Base-by-base conservation (phyloP, 2,329 filamentous ascomycete species). In the Aspergillus bombycis region DNA sequence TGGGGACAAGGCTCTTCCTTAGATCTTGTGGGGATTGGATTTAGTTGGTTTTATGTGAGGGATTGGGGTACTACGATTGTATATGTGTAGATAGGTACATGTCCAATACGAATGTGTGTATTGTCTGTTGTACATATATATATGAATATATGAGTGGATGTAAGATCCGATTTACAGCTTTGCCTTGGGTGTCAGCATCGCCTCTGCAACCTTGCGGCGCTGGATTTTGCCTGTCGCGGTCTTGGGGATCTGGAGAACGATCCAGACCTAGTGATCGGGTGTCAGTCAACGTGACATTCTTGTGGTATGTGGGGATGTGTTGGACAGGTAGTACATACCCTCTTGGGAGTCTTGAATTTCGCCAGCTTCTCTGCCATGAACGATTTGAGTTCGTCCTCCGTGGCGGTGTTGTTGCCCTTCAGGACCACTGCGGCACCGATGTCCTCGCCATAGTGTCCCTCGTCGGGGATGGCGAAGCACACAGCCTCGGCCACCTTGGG, bases 211-310 rank as follows among this genome's bases (percentile, higher is more conserved):
- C 72, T 94, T 92, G 66, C 91, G 86, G 65, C 92, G 83, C 80
- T 96, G 92, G 63, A 96, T 91, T 83, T 96, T 96, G 61, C 92
- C 92, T 7, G 92, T 96, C n/a, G 92, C 92, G 4, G 93, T 94
- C 85, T 96, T 96, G 66, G 92, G 92, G 88, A 96, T 96, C 68
- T 89, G 81, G 62, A 92, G 86, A 41, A 92, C 92, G 71, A 95
- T 93, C 82, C 91, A 95, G 41, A 94, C 82, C 89, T 91, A 21
- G 46, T 34, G 19, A n/a, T 58, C 21, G 1, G 32, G 36, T 43
- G 38, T 54, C 11, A 61, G 30, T 45, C 34, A 19, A 62, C 32
- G 38, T 26, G 10, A 23, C 21, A 45, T 70, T 38, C 71, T 61
- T 46, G 43, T 36, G 38, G 19, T 16, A n/a, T 30, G 34, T 34